phyloP scores from a whole-genome alignment of 441 rosid species.

The Adansonia grandidieri region DNA sequence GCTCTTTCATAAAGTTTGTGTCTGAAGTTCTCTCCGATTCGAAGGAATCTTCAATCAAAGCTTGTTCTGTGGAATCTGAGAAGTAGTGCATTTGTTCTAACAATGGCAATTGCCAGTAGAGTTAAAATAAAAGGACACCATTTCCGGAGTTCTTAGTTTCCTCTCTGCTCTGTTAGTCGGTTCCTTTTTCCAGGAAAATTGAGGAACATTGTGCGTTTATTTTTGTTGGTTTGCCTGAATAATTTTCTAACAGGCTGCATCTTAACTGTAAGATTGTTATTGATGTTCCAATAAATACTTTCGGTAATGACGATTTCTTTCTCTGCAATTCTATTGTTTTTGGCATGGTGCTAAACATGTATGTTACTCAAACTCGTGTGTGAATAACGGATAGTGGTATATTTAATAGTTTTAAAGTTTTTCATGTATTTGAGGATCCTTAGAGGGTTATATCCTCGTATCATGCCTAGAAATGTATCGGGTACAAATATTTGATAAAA shows the following conservation, averaged over 20 bases:
- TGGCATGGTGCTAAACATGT: neutral
- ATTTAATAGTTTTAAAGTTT: no score
- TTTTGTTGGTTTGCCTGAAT: neutral
- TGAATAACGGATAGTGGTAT: no score
- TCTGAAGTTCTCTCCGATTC: slow-evolving; percentile 62
- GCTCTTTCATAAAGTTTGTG: slow-evolving; percentile 84
- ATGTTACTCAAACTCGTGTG: no score
- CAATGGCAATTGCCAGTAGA: slow-evolving; percentile 29
- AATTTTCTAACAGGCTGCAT: neutral
- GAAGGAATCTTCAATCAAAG: slow-evolving; percentile 43
- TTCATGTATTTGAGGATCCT: no score
- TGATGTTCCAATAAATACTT: neutral
- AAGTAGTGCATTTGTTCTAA: slow-evolving; percentile 23
- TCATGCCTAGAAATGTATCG: no score
- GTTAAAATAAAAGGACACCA: neutral
- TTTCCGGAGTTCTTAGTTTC: neutral
- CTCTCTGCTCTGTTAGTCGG: neutral
- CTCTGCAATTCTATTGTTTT: neutral
- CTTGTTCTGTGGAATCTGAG: slow-evolving; percentile 35
- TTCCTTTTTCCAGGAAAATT: slow-evolving; percentile 1
- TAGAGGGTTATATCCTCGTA: no score
- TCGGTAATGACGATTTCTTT: slow-evolving; percentile 1
- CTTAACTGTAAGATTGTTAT: neutral
- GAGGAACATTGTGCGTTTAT: neutral
- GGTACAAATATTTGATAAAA: no score